Evolutionary conservation across 78 protist species (phyloP), one percentile per base, ranked within the genome.

Genomic region (Dictyostelium intermedium): DNA sequence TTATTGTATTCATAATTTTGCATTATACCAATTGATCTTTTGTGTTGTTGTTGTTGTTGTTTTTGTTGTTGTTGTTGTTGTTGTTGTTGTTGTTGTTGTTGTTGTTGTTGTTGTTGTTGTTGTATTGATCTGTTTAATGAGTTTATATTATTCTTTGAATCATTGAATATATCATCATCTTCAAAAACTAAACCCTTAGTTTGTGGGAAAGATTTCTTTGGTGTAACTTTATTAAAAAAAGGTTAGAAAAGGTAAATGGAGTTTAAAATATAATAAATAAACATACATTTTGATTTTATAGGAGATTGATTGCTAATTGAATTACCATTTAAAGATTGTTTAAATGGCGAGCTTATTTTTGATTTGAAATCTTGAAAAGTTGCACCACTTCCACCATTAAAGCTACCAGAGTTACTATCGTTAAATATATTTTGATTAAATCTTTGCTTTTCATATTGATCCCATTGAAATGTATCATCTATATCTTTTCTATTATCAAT

Each of bases 351-450:
- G 13, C 5, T n/a, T 25, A 63, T 10, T 63, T 63, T 63, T 25
- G 73, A 63, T 63, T n/a, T 63, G n/a, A 63, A 63, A 25, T 63
- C 73, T 63, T 63, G 73, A 63, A 63, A 63, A 20, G 73, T 63
- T 23, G 73, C 27, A 25, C 34, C 32, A 25, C 73, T 63, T 9
- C 61, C 61, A 50, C 61, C 61, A 50, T 50, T 50, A 16, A 50
- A 50, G 16, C 61, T 50, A 50, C 61, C 23, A 16, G 61, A 50
- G 14, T 2, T n/a, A 63, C n/a, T 61, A 61, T 61, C 70, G 6
- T 63, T 63, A 4, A 25, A 25, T 63, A 27, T 27, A 9, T 63
- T n/a, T 25, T 63, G 27, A 27, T 63, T 63, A 25, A 10, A 9
- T 23, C 18, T 27, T 63, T 25, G 35, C n/a, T 63, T 63, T 27